These are phyloP conservation scores for Alternaria arbusti DNA, from an alignment of 2,329 filamentous ascomycete genomes.

Conservation along the genomic window DNA sequence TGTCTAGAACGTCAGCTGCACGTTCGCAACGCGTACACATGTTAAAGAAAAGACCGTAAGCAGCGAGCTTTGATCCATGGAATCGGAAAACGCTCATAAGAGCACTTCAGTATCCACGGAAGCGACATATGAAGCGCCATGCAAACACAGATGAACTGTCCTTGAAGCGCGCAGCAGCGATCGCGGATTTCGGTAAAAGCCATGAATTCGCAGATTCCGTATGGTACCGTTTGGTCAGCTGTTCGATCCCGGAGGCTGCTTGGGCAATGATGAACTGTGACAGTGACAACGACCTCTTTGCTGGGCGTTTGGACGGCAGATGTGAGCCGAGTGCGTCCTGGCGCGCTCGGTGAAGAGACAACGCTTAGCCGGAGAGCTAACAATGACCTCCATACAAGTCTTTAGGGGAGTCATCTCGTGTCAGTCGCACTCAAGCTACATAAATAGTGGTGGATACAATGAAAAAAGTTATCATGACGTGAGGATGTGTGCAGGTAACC, in stretches of 20 bases:
- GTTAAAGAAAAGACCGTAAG: neutral
- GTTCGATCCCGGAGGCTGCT: neutral
- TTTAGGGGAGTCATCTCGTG: neutral
- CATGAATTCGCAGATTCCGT: neutral
- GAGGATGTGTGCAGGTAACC: conserved; percentile 11
- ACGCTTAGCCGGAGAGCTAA: neutral
- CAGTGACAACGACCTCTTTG: neutral
- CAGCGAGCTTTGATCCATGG: neutral
- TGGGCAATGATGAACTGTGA: neutral
- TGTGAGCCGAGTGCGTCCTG: neutral
- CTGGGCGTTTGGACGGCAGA: neutral
- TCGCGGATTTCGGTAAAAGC: neutral
- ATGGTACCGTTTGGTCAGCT: neutral
- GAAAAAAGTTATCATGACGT: neutral
- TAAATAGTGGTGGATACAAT: neutral
- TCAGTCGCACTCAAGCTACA: neutral
- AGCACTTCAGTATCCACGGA: neutral
- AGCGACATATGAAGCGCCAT: neutral
- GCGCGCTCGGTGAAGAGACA: neutral
- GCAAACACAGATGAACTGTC: neutral
- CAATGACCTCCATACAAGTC: neutral
- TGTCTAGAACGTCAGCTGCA: neutral
- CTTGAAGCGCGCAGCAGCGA: neutral
- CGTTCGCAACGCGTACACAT: neutral
- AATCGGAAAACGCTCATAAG: neutral